phyloP scores from a whole-genome alignment of 2,329 filamentous ascomycete species.

The Botryotinia calthae region DNA sequence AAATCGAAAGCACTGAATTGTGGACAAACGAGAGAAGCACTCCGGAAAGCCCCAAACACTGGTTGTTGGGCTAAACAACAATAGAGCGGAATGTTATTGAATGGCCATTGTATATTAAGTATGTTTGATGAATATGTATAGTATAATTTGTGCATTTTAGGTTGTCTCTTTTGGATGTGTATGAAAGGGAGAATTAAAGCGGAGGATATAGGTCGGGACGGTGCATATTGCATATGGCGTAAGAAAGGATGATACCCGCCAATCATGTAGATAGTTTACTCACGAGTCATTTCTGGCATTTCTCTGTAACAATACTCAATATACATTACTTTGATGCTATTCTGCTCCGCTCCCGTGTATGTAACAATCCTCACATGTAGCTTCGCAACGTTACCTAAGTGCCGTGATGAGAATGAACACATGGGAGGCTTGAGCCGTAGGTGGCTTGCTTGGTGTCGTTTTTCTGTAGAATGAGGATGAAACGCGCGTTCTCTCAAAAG shows the following conservation, averaged over 20 bases:
- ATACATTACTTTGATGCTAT: neutral
- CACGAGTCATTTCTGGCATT: neutral
- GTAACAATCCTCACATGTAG: neutral
- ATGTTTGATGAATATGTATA: conserved; percentile 1
- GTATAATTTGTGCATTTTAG: neutral
- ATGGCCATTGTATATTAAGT: neutral
- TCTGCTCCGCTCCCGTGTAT: neutral
- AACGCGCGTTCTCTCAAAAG: neutral
- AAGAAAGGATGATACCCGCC: conserved; percentile 20
- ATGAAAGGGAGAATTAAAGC: neutral
- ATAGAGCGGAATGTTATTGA: neutral
- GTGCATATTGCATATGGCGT: conserved; percentile 14
- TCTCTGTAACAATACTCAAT: neutral
- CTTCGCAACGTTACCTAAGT: conserved; percentile 5
- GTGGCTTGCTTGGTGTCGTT: neutral
- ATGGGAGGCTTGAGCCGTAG: neutral
- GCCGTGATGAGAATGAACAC: neutral
- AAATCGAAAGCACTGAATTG: conserved; percentile 27
- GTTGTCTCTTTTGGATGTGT: neutral
- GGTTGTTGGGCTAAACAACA: conserved; percentile 26
- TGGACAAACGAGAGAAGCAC: conserved; percentile 26
- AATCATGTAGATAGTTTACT: conserved; percentile 14
- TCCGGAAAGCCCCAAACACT: conserved; percentile 28
- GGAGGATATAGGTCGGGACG: neutral
- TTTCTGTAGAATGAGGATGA: neutral